Percentiles rank a stretch among this genome's conserved stretches.
Evolutionary conservation across 768 basidiomycete species (phyloP).

Genomic region (Tulasnella calospora): DNA sequence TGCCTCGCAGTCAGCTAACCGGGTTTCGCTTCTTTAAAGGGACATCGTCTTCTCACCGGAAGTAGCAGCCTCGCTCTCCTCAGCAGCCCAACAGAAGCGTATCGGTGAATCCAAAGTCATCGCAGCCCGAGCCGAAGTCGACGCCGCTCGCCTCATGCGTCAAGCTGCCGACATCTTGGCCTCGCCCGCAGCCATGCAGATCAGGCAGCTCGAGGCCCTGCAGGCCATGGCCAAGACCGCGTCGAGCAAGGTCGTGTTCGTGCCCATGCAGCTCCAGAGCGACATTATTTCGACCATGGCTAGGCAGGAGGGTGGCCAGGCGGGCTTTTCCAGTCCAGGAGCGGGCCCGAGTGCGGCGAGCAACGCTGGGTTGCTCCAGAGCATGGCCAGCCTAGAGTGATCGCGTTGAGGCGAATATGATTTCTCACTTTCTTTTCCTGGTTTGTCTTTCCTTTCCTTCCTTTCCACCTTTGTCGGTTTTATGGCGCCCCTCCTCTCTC

Average conservation of each 20-base stretch:
- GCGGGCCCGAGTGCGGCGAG: background rate
- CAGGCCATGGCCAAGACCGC: conserved; percentile 91
- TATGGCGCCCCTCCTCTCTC: background rate
- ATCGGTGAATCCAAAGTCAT: conserved; percentile 96
- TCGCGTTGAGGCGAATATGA: background rate
- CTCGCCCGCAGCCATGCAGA: conserved; percentile 96
- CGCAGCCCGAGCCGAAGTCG: conserved; percentile 92
- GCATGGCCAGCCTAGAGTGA: background rate
- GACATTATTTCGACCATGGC: conserved; percentile 24
- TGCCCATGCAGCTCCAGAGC: conserved; percentile 56
- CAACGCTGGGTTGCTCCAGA: background rate
- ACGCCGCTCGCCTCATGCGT: conserved; percentile 90
- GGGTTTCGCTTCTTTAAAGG: too few relatives aligned
- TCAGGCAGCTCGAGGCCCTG: conserved; percentile 91
- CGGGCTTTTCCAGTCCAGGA: background rate
- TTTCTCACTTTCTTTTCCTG: background rate
- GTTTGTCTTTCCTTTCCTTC: background rate
- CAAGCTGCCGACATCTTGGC: conserved; percentile 94
- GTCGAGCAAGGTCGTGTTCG: conserved; percentile 89
- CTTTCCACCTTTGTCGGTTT: background rate
- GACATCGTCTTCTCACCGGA: conserved; percentile 91
- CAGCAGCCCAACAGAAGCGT: conserved; percentile 94
- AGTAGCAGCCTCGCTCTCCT: conserved; percentile 83
- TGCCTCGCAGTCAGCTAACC: too few relatives aligned
- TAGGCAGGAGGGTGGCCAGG: background rate